These are phyloP conservation scores for Leccinum variicolor DNA, from an alignment of 768 basidiomycete species.

Conservation along the genomic window DNA sequence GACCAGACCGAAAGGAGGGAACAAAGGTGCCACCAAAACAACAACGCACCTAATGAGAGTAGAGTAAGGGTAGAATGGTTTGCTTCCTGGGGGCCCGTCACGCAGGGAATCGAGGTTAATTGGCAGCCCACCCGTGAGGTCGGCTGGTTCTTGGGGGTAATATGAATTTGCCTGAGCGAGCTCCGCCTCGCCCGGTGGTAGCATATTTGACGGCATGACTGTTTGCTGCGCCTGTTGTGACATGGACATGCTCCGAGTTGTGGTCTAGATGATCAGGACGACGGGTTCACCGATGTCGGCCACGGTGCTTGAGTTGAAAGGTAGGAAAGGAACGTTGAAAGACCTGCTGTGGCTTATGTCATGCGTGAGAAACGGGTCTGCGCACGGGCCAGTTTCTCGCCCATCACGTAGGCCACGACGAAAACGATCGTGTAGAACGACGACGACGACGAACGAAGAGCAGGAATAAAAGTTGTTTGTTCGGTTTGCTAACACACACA, in stretches of 20 bases:
- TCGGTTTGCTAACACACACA: conserved; percentile 59
- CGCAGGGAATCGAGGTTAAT: conserved; percentile 85
- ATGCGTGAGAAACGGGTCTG: conserved; percentile 38
- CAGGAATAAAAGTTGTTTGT: conserved; percentile 39
- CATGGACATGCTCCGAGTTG: conserved; percentile 32
- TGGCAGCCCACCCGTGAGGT: conserved; percentile 79
- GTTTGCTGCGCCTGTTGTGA: conserved; percentile 49
- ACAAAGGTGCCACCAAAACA: background rate
- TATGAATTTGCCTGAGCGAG: conserved; percentile 53
- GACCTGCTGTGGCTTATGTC: conserved; percentile 57
- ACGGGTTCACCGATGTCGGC: conserved; percentile 12
- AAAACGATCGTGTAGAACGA: conserved; percentile 26
- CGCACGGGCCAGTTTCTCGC: conserved; percentile 54
- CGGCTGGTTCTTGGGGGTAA: conserved; percentile 73
- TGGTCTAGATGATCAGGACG: conserved; percentile 9
- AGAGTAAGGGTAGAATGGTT: conserved; percentile 89
- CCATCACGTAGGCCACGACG: conserved; percentile 24
- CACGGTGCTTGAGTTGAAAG: conserved; percentile 23
- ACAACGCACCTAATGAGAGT: conserved; percentile 78
- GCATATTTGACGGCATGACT: conserved; percentile 63
- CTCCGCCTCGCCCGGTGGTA: conserved; percentile 50
- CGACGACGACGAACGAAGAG: conserved; percentile 31
- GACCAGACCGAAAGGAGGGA: background rate
- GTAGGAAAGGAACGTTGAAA: conserved; percentile 30
- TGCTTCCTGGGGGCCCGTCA: conserved; percentile 85